Percentiles rank a stretch among this genome's conserved stretches.
phyloP scores from a whole-genome alignment of 306 rosid species.

The Chamaecrista fasciculata region DNA sequence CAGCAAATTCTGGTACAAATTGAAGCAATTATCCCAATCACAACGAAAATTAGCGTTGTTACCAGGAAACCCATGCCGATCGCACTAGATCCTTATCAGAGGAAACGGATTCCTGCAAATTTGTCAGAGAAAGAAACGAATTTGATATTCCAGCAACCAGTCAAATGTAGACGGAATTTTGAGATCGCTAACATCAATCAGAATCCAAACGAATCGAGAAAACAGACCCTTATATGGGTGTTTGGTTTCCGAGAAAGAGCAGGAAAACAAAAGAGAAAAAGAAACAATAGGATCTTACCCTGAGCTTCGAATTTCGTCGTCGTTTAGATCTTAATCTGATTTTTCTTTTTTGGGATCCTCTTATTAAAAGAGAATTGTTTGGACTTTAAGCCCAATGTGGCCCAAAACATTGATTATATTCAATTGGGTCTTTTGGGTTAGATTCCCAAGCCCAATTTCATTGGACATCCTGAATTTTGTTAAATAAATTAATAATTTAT shows the following conservation, averaged over 20 bases:
- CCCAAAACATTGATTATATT: no score
- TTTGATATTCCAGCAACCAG: neutral
- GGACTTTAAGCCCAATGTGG: no score
- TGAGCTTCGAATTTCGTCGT: slow-evolving; percentile 22
- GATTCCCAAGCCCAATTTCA: no score
- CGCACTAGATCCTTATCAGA: slow-evolving; percentile 49
- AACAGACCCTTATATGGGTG: slow-evolving; percentile 8
- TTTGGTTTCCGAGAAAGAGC: slow-evolving; percentile 29
- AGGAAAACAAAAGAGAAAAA: neutral
- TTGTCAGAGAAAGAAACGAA: neutral
- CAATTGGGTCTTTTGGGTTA: no score
- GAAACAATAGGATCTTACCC: slow-evolving; percentile 26
- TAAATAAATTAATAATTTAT: no score
- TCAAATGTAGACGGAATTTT: neutral
- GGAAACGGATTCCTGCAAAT: slow-evolving; percentile 39
- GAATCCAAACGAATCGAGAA: neutral
- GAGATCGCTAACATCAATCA: neutral
- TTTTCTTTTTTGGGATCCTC: no score
- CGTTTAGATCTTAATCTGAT: slow-evolving; percentile 29
- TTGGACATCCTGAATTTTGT: no score
- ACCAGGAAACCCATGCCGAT: slow-evolving; percentile 77
- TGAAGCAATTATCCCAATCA: slow-evolving; percentile 70
- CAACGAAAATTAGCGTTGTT: slow-evolving; percentile 65
- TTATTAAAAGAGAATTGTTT: no score
- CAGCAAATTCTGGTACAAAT: slow-evolving; percentile 78